Evolutionary conservation across 2,329 filamentous ascomycete genomes (phyloP), one percentile per base, ranked within the genome.

Genomic region (Clarireedia hainanense): DNA sequence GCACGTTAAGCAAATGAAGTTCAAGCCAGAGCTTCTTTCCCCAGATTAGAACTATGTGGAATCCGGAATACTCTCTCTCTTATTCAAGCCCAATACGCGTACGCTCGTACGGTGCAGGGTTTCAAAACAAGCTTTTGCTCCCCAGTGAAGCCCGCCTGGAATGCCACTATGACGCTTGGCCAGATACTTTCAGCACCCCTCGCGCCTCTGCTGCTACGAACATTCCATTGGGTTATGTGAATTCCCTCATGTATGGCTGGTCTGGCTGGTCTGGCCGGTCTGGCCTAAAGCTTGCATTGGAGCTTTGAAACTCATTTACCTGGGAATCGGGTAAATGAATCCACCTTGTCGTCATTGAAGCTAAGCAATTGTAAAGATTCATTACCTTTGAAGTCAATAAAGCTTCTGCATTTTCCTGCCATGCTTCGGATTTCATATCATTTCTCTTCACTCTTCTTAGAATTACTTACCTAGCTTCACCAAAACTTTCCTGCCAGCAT

Each of bases 401-500:
- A 46, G 43, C 43, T 46, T 46, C 20, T n/a, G 30, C 20, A 5
- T n/a, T 42, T 51, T 51, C 10, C 26, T 50, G 36, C 27, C 10
- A 26, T 14, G 26, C 17, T 43, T 55, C 49, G 15, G n/a, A 17
- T 36, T 37, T 15, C 4, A 27, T 40, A 40, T 14, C 5, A 37
- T 26, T 2, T 5, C n/a, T 14, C 23, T 26, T 46, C 20, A 24
- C 42, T 49, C 15, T 37, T 4, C 17, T 24, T 9, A 42, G 17
- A 24, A 50, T 24, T n/a, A 39, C 26, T 50, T 14, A 20, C 23
- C 47, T 23, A 49, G 17, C 47, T 15, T 34, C 30, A 37, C 12
- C 26, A 27, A 14, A 7, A 20, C 26, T 36, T 17, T n/a, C 36
- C 30, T 5, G 17, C 17, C 57, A 69, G 37, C 49, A 80, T 79